These are phyloP conservation scores for Cydonia oblonga DNA, from an alignment of 331 rosid genomes.

Conservation along the genomic window DNA sequence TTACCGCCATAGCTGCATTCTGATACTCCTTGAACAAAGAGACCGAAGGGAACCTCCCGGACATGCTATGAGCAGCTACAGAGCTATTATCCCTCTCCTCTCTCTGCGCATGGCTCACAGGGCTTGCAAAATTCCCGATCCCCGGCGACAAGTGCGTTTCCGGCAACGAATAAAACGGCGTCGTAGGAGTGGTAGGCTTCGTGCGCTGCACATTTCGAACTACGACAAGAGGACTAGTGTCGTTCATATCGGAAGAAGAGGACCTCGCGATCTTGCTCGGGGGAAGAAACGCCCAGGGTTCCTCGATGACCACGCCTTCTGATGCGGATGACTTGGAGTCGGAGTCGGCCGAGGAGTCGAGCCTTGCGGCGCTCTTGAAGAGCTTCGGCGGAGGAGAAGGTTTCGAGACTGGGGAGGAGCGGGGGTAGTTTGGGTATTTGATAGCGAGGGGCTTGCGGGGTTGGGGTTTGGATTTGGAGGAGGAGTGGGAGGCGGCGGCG, in stretches of 20 bases:
- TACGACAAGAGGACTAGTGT: conserved; percentile 48
- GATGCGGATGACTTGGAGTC: conserved; percentile 10
- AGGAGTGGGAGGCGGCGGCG: conserved; percentile 53
- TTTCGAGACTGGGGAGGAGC: conserved; percentile 26
- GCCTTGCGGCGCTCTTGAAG: conserved; percentile 8
- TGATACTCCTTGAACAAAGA: conserved; percentile 84
- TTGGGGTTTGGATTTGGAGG: conserved; percentile 46
- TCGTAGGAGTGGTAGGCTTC: conserved; percentile 44
- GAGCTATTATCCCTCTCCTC: conserved; percentile 27
- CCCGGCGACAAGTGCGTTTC: conserved; percentile 51
- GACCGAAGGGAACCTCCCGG: conserved; percentile 76
- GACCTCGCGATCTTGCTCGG: conserved; percentile 52
- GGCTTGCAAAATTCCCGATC: conserved; percentile 25
- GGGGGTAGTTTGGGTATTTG: conserved; percentile 23
- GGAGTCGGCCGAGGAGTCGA: conserved; percentile 6
- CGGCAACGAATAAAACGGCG: conserved; percentile 35
- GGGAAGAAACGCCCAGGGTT: conserved; percentile 54
- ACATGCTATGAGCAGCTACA: conserved; percentile 37
- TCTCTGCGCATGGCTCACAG: conserved; percentile 18
- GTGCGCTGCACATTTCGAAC: conserved; percentile 37
- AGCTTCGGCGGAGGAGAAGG: conserved; percentile 35
- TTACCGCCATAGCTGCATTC: conserved; percentile 91
- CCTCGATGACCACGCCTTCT: conserved; percentile 47
- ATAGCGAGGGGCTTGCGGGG: conserved; percentile 28
- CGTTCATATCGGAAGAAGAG: conserved; percentile 24